These are phyloP conservation scores for Xanthoceras sorbifolium DNA, from an alignment of 345 rosid genomes.

Conservation along the genomic window DNA sequence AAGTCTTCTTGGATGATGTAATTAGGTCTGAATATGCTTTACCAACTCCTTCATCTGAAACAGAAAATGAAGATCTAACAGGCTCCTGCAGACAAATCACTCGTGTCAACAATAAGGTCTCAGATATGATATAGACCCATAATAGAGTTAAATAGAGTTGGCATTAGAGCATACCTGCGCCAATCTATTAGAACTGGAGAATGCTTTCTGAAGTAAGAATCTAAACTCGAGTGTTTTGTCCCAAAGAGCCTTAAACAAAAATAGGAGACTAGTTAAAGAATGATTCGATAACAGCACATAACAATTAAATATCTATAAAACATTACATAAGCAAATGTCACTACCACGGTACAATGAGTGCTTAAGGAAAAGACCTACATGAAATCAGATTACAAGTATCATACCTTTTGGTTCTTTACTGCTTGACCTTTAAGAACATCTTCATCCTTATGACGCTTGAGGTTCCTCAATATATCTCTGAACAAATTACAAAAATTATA, in stretches of 20 bases:
- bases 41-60: conserved; percentile 49
- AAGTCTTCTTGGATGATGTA: conserved; percentile 63
- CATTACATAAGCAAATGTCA: neutral
- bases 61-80: conserved; percentile 61
- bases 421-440: conserved; percentile 89
- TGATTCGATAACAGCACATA: neutral
- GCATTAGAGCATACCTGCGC: conserved; percentile 56
- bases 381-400: neutral
- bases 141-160: neutral
- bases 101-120: conserved; percentile 8
- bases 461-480: conserved; percentile 70
- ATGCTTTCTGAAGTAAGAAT: conserved; percentile 85
- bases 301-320: neutral
- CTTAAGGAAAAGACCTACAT: neutral
- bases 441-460: conserved; percentile 77
- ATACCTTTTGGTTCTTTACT: conserved; percentile 87
- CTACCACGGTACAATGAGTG: neutral
- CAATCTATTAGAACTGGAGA: conserved; percentile 71
- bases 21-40: conserved; percentile 64
- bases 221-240: conserved; percentile 79
- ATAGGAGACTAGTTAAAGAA: conserved; percentile 6
- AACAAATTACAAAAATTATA: neutral
- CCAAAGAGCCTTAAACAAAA: conserved; percentile 66
- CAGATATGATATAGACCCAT: conserved; percentile 4
- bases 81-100: conserved; percentile 55